Conservation (phyloP, 2,329 filamentous ascomycete species). For the Aspergillus floridensis region DNA sequence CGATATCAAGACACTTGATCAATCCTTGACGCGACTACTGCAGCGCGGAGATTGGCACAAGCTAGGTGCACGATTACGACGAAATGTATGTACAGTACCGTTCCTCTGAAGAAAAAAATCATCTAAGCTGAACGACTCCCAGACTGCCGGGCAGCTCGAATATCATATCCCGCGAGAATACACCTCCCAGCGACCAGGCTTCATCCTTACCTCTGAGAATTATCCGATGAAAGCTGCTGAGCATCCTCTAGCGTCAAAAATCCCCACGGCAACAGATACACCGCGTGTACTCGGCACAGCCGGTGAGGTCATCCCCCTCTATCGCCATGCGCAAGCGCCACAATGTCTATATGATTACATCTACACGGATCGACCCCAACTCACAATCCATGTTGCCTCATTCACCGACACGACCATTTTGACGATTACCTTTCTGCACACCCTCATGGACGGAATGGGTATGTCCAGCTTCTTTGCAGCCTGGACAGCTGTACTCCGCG, state of each 20-base stretch:
- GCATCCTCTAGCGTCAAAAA: not conserved
- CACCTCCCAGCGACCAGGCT: conserved; percentile 38
- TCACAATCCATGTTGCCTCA: conserved; percentile 49
- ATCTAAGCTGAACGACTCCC: not conserved
- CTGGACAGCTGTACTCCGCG: conserved; percentile 49
- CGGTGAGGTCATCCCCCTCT: not conserved
- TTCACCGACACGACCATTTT: conserved; percentile 53
- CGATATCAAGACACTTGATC: conserved; percentile 40
- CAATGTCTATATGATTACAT: conserved; percentile 40
- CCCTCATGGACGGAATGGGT: conserved; percentile 49
- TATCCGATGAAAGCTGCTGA: conserved; percentile 40
- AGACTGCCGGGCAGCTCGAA: conserved; percentile 35
- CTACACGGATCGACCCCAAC: conserved; percentile 44
- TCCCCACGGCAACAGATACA: not conserved
- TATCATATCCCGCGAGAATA: conserved; percentile 44
- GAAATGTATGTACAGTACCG: conserved; percentile 32
- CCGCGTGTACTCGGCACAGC: not conserved
- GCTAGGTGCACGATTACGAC: conserved; percentile 46
- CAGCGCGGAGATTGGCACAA: conserved; percentile 48
- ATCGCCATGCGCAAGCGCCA: not conserved
- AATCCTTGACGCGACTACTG: conserved; percentile 39
- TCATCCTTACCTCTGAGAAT: conserved; percentile 41
- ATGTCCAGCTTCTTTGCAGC: conserved; percentile 42
- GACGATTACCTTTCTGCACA: conserved; percentile 48
- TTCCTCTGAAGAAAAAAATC: not conserved